phyloP scores from a whole-genome alignment of 345 rosid genomes.

The Acer saccharum region DNA sequence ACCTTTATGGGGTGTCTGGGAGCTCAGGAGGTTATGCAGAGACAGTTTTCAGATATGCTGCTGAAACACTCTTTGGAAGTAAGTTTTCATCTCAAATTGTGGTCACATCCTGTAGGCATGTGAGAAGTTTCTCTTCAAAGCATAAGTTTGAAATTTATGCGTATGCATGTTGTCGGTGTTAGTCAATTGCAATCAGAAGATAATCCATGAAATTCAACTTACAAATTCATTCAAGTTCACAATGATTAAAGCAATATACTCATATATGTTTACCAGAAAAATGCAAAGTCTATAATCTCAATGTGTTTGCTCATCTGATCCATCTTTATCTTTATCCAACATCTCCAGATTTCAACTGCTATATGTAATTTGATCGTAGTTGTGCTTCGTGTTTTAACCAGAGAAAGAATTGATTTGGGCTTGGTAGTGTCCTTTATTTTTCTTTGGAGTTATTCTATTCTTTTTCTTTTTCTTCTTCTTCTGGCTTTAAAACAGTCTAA shows the following conservation, averaged over 20 bases:
- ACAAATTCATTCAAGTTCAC: neutral
- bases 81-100: conserved; percentile 34
- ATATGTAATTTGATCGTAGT: neutral
- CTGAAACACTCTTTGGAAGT: conserved; percentile 79
- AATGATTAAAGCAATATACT: neutral
- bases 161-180: too few species aligned
- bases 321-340: neutral
- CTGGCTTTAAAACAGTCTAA: neutral
- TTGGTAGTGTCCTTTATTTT: neutral
- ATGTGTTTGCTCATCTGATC: neutral
- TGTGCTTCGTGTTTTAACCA: neutral
- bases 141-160: too few species aligned
- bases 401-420: neutral
- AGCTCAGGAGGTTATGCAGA: conserved; percentile 95
- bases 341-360: neutral
- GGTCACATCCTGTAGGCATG: neutral
- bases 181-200: neutral
- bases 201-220: neutral
- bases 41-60: conserved; percentile 69
- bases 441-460: neutral
- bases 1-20: conserved; percentile 86
- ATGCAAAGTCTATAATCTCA: neutral
- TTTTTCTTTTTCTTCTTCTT: neutral
- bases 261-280: neutral
- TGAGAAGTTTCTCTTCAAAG: neutral